Conservation (phyloP, 164 flowering plant genomes). For the Macadamia tetraphylla region DNA sequence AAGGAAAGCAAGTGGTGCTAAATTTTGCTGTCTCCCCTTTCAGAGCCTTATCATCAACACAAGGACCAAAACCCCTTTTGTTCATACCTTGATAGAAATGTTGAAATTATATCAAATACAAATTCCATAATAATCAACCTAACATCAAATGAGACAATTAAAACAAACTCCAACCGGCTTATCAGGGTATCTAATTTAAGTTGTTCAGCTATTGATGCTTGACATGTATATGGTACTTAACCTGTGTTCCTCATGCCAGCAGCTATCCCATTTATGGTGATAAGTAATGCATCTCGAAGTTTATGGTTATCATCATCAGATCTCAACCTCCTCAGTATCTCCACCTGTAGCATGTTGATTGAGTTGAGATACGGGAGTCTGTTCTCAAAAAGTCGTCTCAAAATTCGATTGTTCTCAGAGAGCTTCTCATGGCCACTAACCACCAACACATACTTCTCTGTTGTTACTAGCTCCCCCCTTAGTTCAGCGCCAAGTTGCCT, state of each 20-base stretch:
- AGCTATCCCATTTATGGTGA: slow-evolving; percentile 92
- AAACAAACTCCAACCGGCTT: not conserved
- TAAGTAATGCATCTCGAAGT: slow-evolving; percentile 84
- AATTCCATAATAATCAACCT: not conserved
- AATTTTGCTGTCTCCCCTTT: no score
- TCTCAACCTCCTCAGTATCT: slow-evolving; percentile 73
- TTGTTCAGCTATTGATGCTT: not conserved
- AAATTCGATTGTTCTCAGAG: slow-evolving; percentile 58
- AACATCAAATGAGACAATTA: not conserved
- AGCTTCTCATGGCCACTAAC: slow-evolving; percentile 77
- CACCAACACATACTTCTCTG: slow-evolving; percentile 66
- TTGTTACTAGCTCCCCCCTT: slow-evolving; percentile 54
- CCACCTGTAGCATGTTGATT: slow-evolving; percentile 85
- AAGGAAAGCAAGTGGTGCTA: no score
- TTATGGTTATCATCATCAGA: slow-evolving; percentile 64
- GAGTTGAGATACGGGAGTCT: slow-evolving; percentile 84
- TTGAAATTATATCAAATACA: not conserved
- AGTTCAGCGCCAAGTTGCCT: slow-evolving; percentile 59
- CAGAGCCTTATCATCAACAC: not conserved
- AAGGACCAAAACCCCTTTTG: not conserved
- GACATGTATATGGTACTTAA: slow-evolving; percentile 17
- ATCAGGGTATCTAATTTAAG: not conserved
- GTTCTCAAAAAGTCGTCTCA: slow-evolving; percentile 74
- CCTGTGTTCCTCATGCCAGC: slow-evolving; percentile 99
- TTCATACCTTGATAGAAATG: not conserved